Evolutionary conservation across 257 asterid species (phyloP).

Genomic region (Gynochthodes officinalis): DNA sequence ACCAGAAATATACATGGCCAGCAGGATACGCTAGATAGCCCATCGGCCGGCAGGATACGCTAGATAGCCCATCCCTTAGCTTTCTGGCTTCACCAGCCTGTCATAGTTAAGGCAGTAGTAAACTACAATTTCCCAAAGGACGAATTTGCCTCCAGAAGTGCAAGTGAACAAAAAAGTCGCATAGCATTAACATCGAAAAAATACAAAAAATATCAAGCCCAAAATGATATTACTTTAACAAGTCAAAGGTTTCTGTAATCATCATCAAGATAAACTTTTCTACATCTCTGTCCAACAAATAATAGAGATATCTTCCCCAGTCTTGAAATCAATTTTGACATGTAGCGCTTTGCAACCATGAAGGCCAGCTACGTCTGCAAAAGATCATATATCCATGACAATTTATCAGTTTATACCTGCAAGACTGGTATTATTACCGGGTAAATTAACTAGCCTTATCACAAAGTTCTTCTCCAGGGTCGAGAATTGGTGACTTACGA

Average conservation of each 20-base stretch:
- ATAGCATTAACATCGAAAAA: not conserved
- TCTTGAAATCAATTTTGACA: not conserved
- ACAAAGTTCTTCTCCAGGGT: not conserved
- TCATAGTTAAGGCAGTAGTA: too few relatives aligned
- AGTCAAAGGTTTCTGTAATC: not conserved
- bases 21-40: too few relatives aligned
- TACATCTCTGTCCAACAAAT: slow-evolving; percentile 12
- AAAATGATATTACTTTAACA: not conserved
- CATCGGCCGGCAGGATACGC: too few relatives aligned
- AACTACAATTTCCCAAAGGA: too few relatives aligned
- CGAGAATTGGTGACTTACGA: not conserved
- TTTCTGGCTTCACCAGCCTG: too few relatives aligned
- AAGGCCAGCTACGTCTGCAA: slow-evolving; percentile 10
- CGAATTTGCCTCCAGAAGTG: too few relatives aligned
- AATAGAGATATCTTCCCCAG: not conserved
- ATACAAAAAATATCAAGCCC: not conserved
- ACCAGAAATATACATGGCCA: too few relatives aligned
- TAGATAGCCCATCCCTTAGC: too few relatives aligned
- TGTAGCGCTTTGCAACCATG: not conserved
- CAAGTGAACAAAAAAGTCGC: not conserved
- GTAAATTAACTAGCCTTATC: not conserved
- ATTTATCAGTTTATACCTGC: not conserved
- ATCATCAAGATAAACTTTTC: not conserved
- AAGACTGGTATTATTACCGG: not conserved
- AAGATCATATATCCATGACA: not conserved